phyloP scores from a whole-genome alignment of 441 rosid species.

The Capsella rubella region DNA sequence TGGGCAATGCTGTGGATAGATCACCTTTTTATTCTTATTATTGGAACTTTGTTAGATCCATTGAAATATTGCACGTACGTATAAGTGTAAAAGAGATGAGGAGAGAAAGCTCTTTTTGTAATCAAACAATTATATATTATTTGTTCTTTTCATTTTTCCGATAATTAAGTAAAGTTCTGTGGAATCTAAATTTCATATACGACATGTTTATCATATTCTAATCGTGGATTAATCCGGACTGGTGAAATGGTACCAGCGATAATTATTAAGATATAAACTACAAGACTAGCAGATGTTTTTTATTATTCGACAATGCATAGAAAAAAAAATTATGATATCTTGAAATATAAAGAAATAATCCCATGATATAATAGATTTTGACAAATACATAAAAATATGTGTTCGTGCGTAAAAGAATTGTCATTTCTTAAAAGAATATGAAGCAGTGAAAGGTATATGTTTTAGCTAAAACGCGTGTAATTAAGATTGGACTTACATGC shows the following conservation, averaged over 20 bases:
- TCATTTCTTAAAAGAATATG: slow-evolving; percentile 5
- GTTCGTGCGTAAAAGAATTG: slow-evolving; percentile 36
- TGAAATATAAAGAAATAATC: neutral
- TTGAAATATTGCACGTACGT: slow-evolving; percentile 24
- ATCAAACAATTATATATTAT: slow-evolving; percentile 18
- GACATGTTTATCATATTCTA: neutral
- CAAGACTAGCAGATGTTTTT: neutral
- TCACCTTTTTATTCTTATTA: neutral
- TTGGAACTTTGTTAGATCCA: slow-evolving; percentile 20
- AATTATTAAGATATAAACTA: neutral
- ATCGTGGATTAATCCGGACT: slow-evolving; percentile 8
- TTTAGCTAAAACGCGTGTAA: slow-evolving; percentile 41
- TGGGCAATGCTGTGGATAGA: slow-evolving; percentile 27
- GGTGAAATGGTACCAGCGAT: neutral
- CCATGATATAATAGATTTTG: slow-evolving; percentile 14
- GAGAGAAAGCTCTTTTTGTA: neutral
- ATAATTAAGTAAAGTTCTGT: slow-evolving; percentile 1
- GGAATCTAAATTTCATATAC: neutral
- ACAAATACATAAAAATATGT: slow-evolving; percentile 17
- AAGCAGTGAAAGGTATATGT: slow-evolving; percentile 2
- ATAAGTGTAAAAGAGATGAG: slow-evolving; percentile 24
- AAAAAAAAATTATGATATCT: neutral
- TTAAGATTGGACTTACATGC: slow-evolving; percentile 33
- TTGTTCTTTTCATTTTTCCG: slow-evolving; percentile 4
- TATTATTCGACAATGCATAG: neutral